Evolutionary conservation across 208 protist genomes (phyloP).

Genomic region (Plasmodiophora brassicae): DNA sequence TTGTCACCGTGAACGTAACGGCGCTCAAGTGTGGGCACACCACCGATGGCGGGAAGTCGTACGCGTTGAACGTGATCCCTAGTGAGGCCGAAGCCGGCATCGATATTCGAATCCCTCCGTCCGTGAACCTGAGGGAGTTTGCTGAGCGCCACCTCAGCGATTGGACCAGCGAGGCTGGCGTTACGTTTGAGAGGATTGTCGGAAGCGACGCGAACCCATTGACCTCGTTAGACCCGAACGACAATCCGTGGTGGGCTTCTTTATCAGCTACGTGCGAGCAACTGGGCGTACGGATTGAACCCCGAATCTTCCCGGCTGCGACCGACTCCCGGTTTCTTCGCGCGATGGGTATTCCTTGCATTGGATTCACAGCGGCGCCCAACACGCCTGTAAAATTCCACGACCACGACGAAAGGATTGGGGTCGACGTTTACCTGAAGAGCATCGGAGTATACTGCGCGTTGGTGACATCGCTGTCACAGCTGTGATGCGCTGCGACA

Average conservation of each 20-base stretch:
- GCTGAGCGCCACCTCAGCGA: neutral
- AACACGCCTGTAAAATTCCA: no score
- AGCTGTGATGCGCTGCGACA: no score
- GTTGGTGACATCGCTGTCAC: no score
- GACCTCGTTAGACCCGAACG: neutral
- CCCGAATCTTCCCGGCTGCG: conserved; percentile 32
- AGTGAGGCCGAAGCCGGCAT: neutral
- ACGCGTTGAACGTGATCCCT: conserved; percentile 23
- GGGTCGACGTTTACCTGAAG: no score
- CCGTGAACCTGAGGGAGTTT: neutral
- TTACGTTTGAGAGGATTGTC: neutral
- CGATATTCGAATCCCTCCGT: conserved; percentile 22
- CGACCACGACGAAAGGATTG: no score
- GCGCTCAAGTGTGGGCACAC: neutral
- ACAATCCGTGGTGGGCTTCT: conserved; percentile 4
- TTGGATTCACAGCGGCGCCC: no score
- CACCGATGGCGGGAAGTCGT: no score
- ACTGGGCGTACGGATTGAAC: neutral
- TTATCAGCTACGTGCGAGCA: neutral
- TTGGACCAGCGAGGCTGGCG: neutral
- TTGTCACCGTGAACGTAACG: conserved; percentile 11
- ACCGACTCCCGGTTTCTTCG: conserved; percentile 11
- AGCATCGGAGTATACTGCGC: no score
- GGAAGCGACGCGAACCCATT: neutral
- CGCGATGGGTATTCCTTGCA: neutral